Conservation (phyloP, 23 red algal species). For the Gracilaria caudata region DNA sequence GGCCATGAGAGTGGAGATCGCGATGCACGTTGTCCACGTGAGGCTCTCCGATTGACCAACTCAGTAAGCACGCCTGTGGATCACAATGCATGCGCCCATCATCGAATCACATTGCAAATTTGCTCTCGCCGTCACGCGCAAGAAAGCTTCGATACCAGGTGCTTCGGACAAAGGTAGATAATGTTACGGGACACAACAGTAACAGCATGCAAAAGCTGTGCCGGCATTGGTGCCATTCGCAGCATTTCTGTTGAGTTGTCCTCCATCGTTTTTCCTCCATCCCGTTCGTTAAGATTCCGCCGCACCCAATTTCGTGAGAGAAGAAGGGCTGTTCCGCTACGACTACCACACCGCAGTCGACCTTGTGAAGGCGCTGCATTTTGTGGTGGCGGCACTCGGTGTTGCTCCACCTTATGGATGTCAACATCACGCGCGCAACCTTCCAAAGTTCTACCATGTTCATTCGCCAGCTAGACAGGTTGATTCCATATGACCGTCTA, state of each 20-base stretch:
- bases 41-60: neutral
- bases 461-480: conserved; percentile 30
- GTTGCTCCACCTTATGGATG: conserved; percentile 21
- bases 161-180: too few species aligned
- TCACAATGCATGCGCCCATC: neutral
- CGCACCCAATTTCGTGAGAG: neutral
- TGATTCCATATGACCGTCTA: conserved; percentile 18
- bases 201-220: too few species aligned
- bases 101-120: conserved; percentile 3
- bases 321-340: neutral
- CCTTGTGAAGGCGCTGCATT: neutral
- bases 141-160: too few species aligned
- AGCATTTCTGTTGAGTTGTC: too few species aligned
- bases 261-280: neutral
- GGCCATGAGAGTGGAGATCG: neutral
- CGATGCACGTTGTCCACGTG: neutral
- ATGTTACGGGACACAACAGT: too few species aligned
- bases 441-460: conserved; percentile 40
- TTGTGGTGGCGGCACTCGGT: neutral
- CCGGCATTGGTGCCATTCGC: too few species aligned
- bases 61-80: neutral
- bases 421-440: neutral
- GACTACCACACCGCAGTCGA: neutral
- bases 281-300: neutral
- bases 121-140: neutral